These are phyloP conservation scores for Fistulinella cinereoalba DNA, from an alignment of 1,284 basidiomycete species.

Conservation along the genomic window DNA sequence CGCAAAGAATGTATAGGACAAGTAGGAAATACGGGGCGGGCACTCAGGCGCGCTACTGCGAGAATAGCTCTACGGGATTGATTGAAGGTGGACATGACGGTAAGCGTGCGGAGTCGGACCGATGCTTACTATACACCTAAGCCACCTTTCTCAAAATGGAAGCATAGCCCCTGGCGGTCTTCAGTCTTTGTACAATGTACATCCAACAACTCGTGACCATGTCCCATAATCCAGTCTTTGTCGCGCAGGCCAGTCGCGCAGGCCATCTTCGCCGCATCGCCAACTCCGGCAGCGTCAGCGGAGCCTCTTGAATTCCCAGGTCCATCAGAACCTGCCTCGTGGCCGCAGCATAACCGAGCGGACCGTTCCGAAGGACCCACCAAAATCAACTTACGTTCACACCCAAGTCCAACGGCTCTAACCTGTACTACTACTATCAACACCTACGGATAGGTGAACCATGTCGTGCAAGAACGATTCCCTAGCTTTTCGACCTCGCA, in stretches of 20 bases:
- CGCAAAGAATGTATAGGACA: slow-evolving; percentile 1
- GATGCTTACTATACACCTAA: too few relatives aligned
- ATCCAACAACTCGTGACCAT: too few relatives aligned
- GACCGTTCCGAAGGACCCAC: slow-evolving; percentile 10
- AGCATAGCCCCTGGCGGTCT: too few relatives aligned
- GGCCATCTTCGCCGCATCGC: not conserved
- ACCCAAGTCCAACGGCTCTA: slow-evolving; percentile 7
- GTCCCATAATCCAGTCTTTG: too few relatives aligned
- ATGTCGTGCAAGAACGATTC: slow-evolving; percentile 22
- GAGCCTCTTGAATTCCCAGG: slow-evolving; percentile 8
- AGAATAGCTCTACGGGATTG: slow-evolving; percentile 3
- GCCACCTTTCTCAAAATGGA: too few relatives aligned
- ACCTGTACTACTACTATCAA: slow-evolving; percentile 27
- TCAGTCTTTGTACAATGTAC: too few relatives aligned
- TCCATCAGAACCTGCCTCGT: slow-evolving; percentile 10
- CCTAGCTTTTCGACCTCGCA: slow-evolving; percentile 7
- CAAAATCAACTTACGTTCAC: slow-evolving; percentile 32
- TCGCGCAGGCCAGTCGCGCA: not conserved
- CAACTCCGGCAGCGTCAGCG: not conserved
- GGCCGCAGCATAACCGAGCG: slow-evolving; percentile 19
- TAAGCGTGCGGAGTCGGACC: too few relatives aligned
- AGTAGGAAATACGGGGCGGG: not conserved
- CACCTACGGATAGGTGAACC: slow-evolving; percentile 2
- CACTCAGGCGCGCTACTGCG: slow-evolving; percentile 1
- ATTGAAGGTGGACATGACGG: not conserved